Evolutionary conservation across 2,329 filamentous ascomycete species (phyloP), one percentile per base, ranked within the genome.

Genomic region (Lizonia empirigonia): DNA sequence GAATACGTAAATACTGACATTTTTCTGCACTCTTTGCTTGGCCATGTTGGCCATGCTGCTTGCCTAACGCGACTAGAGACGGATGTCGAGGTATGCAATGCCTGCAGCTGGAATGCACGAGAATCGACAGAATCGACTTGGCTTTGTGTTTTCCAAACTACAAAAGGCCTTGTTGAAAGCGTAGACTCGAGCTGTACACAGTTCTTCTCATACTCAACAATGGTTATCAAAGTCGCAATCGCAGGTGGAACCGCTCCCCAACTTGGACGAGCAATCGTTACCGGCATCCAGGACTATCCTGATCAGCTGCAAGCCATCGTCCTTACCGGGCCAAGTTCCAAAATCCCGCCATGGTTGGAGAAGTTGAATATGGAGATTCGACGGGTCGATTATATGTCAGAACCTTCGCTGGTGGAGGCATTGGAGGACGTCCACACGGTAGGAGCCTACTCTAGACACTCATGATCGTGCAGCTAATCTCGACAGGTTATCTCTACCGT

Each of bases 161-260:
- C 32, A n/a, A 42, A 22, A 12, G 19, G 12, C 8, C 24, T 26
- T 9, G 24, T 26, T 9, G 3, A 3, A 8, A 9, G 24, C 12
- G 8, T 26, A 9, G 24, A 7, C 3, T 12, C 24, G 24, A 26
- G 12, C n/a, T 10, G 3, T 30, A 30, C 10, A 8, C 8, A 26
- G 1, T 13, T 5, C 6, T 19, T 18, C 3, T 19, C 6, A 16
- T 3, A 2, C n/a, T 15, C 18, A 18, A 20, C 32, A 8, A 41
- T 36, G n/a, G 64, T 64, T 57, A 58, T 61, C 32, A 59, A 51
- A 18, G 38, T 68, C 16, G 65, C 61, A 33, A 49, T 69, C 36
- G 62, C 67, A 32, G 66, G 67, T 33, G 64, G 64, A 29, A 62
- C 64, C 12, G 67, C 64, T 12, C 58, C 56, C 10, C 59, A 55